A percentile compares a stretch with the other conserved stretches of the same genome.
These are phyloP conservation scores for Pholiota conissans DNA, from an alignment of 768 basidiomycete species.

Conservation along the genomic window DNA sequence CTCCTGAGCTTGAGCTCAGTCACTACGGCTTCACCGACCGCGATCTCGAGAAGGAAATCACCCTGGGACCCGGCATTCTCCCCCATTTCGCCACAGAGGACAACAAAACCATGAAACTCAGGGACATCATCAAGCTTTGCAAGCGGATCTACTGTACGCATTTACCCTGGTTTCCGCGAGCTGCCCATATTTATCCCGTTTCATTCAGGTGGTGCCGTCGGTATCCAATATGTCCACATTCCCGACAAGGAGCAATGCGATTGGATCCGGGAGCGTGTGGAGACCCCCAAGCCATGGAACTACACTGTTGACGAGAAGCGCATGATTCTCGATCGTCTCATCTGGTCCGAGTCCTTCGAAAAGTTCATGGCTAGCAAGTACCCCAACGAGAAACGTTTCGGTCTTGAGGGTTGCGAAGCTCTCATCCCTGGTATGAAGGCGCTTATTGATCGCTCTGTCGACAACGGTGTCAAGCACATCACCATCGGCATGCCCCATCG, in stretches of 20 bases:
- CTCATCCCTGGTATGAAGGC: conserved; percentile 99
- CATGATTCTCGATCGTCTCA: conserved; percentile 98
- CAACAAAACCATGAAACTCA: conserved; percentile 80
- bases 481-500: conserved; percentile 99
- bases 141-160: conserved; percentile 91
- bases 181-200: conserved; percentile 5
- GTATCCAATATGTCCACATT: conserved; percentile 93
- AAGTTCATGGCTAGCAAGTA: conserved; percentile 98
- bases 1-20: conserved; percentile 90
- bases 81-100: conserved; percentile 92
- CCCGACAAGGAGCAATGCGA: conserved; percentile 99
- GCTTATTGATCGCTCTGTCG: conserved; percentile 96
- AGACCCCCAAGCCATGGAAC: conserved; percentile 95
- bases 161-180: not conserved
- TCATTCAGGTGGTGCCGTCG: conserved; percentile 74
- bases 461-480: conserved; percentile 92
- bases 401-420: conserved; percentile 96
- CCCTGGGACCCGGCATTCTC: conserved; percentile 93
- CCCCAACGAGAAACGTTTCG: conserved; percentile 99
- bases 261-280: conserved; percentile 97
- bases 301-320: conserved; percentile 98
- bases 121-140: conserved; percentile 89
- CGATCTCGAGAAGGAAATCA: conserved; percentile 93
- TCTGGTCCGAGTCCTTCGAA: conserved; percentile 99
- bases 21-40: conserved; percentile 94